phyloP scores from a whole-genome alignment of 2,329 filamentous ascomycete species.

The Proliferodiscus dingleyae region DNA sequence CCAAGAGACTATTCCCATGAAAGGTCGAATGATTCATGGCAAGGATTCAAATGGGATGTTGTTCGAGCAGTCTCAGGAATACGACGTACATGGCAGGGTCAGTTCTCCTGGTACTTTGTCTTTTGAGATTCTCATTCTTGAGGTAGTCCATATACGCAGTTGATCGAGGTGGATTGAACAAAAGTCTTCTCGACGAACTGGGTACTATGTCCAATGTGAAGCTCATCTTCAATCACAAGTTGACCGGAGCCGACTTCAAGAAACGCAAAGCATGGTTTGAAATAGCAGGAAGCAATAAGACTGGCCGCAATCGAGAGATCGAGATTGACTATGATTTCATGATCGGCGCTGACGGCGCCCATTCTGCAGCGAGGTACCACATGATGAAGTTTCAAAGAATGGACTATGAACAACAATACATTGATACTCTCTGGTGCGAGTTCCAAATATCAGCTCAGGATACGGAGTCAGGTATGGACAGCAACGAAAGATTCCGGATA shows the following conservation, averaged over 20 bases:
- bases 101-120: conserved; percentile 23
- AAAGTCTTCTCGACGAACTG: conserved; percentile 75
- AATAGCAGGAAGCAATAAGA: conserved; percentile 33
- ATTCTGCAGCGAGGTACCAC: conserved; percentile 85
- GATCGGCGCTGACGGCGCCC: conserved; percentile 91
- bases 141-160: conserved; percentile 82
- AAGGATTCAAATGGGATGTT: conserved; percentile 57
- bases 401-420: conserved; percentile 90
- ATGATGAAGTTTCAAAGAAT: conserved; percentile 93
- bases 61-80: conserved; percentile 76
- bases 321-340: conserved; percentile 87
- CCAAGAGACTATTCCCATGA: conserved; percentile 80
- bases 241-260: conserved; percentile 83
- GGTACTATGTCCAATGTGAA: conserved; percentile 84
- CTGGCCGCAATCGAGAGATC: conserved; percentile 51
- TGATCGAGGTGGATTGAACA: conserved; percentile 80
- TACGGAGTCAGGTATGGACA: conserved; percentile 25
- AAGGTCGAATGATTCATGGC: conserved; percentile 93
- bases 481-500: conserved; percentile 60
- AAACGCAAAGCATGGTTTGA: conserved; percentile 85
- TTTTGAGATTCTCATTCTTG: not conserved
- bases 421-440: conserved; percentile 96
- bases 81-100: conserved; percentile 84
- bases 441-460: conserved; percentile 67
- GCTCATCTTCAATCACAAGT: conserved; percentile 88